Percentiles rank a stretch among this genome's conserved stretches.
phyloP scores from a whole-genome alignment of 2,329 filamentous ascomycete genomes.

The Pestalotiopsis sp. region DNA sequence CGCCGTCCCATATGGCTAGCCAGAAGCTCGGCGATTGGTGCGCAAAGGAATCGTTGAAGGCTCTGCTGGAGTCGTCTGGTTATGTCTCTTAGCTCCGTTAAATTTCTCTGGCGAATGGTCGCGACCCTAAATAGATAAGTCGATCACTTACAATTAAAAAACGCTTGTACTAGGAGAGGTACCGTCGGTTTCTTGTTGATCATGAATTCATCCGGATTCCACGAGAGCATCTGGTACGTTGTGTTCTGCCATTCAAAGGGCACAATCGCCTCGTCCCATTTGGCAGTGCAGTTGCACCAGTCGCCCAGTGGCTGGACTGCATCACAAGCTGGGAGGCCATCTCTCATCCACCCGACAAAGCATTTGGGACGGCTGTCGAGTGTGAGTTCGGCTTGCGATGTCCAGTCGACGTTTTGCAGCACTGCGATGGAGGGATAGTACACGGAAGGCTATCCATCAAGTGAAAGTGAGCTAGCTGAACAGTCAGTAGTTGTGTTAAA shows the following conservation, averaged over 20 bases:
- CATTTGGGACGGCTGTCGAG: background rate
- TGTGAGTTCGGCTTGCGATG: background rate
- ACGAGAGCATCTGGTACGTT: background rate
- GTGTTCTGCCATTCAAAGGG: background rate
- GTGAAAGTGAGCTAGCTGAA: background rate
- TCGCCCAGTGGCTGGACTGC: background rate
- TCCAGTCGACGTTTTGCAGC: background rate
- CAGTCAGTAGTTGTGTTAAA: background rate
- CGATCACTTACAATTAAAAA: background rate
- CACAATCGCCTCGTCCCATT: background rate
- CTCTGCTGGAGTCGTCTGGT: background rate
- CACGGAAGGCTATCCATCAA: background rate
- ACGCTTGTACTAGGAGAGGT: background rate
- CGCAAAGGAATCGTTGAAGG: background rate
- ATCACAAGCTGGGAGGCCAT: background rate
- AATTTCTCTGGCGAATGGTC: no score
- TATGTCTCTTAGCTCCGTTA: background rate
- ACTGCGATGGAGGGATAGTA: background rate
- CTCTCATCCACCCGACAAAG: background rate
- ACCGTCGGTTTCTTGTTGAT: background rate
- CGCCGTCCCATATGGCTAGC: constrained; percentile 4
- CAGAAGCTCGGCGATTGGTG: background rate
- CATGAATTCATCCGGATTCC: background rate
- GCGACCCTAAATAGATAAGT: no score
- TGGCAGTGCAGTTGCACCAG: background rate